Base-by-base conservation (phyloP, 2,329 filamentous ascomycete species). In the Calonectria ilicicola region DNA sequence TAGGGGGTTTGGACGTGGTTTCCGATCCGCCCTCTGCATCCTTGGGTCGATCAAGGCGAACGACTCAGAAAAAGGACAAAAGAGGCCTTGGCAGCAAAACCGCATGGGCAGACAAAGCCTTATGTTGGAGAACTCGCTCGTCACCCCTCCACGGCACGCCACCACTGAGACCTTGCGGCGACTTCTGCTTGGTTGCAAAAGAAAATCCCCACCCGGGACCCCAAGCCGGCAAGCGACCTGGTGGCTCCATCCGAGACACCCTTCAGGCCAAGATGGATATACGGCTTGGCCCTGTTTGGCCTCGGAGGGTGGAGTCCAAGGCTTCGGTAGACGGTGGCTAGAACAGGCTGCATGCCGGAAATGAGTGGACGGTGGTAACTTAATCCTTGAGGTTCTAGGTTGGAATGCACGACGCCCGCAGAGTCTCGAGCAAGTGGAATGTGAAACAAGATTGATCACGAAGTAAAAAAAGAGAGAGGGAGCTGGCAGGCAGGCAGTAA, bases 341-440 rank as follows among this genome's bases (percentile, higher is more conserved):
- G 40, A 51, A n/a, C 17, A 40, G 46, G 19, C 38, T 42, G n/a
- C 66, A 42, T 35, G 56, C 66, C 56, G 56, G 66, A 69, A 69
- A 69, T 69, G 44, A 69, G 56, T 63, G 14, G 35, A 15, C 46
- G 58, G 56, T 47, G 44, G 53, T 60, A 17, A 38, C 21, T 47
- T 35, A 40, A 60, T 40, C 53, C 53, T 35, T 40, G 53, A 38
- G 32, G 53, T 38, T 60, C 32, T 14, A 26, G 53, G 32, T 42
- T 60, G 53, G 53, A 60, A 60, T 60, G 53, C 53, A 60, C n/a
- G 35, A 21, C 15, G 32, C 29, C 53, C 53, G 21, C 53, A 47
- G 12, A 27, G 32, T 40, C 51, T 38, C 5, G 7, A 27, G 2
- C 19, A 40, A 10, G 53, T 60, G 53, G 35, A 60, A 60, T 60